Evolutionary conservation across 768 basidiomycete species (phyloP), one percentile per base, ranked within the genome.

Genomic region (Russula vinacea): DNA sequence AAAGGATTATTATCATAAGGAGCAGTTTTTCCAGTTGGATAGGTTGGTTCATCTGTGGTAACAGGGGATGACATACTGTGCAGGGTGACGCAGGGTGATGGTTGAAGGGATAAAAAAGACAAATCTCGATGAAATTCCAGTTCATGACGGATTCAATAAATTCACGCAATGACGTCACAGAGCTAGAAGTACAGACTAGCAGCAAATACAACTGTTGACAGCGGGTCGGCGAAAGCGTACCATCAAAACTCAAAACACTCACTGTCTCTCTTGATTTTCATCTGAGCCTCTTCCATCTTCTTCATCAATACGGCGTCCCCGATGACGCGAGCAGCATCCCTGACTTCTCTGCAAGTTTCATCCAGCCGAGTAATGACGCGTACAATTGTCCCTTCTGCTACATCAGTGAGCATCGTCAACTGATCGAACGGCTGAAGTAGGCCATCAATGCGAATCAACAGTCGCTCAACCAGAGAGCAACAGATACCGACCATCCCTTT

Each of bases 281-380:
- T 83, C 72, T 98, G 95, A 0, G 91, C 87, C 70, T 94, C 92
- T 71, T 98, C 96, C 94, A 98, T 97, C 74, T 98, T 98, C 76
- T 90, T 90, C 82, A 98, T 97, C 45, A 99, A 76, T 56, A 92
- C 94, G 26, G 89, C 89, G 74, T 98, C 97, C 2, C 97, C 97
- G 58, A 98, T 97, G 44, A 98, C 95, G 39, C 97, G 84, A 8
- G 97, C 97, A 3, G 96, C 96, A 74, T 99, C 97, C 70, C 96
- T 77, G 6, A 99, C 94, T 76, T 99, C 97, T 53, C 95, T 80
- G 74, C 97, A 98, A 0, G 94, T 96, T 76, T 98, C 96, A 71
- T 99, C 97, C 56, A 98, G 77, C 11, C 97, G 85, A 3, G 93
- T 98, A 72, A 99, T 98, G 60, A 92, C 90, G 52, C 97, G 85